Conservation (phyloP, 176 grass and related monocot genomes). For the Alloteropsis semialata region DNA sequence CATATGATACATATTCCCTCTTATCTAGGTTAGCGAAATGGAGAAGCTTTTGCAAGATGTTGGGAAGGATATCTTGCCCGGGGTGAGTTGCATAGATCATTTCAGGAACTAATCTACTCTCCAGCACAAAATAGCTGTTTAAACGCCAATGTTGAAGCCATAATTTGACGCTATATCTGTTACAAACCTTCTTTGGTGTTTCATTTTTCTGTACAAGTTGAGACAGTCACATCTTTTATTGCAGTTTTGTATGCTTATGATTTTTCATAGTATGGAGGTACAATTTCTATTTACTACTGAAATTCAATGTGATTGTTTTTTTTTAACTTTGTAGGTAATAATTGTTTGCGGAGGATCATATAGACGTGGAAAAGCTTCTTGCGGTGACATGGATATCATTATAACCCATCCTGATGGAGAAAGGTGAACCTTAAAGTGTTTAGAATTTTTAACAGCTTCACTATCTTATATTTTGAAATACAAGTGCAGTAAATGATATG, state of each 20-base stretch:
- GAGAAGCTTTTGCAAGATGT: slow-evolving; percentile 78
- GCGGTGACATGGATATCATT: slow-evolving; percentile 91
- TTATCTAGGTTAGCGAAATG: slow-evolving; percentile 80
- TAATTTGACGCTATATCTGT: not conserved
- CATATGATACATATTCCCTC: slow-evolving; percentile 14
- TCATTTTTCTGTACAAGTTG: not conserved
- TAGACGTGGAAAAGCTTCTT: slow-evolving; percentile 93
- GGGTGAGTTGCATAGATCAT: slow-evolving; percentile 51
- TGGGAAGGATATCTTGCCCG: slow-evolving; percentile 68
- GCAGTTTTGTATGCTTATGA: not conserved
- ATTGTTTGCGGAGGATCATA: slow-evolving; percentile 97
- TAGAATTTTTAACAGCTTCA: not conserved
- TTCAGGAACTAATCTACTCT: slow-evolving; percentile 6
- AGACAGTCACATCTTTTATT: not conserved
- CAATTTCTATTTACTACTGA: not conserved
- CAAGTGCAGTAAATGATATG: not conserved
- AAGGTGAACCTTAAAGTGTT: slow-evolving; percentile 54
- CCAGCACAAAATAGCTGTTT: not conserved
- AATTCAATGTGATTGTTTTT: not conserved
- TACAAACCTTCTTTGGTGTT: not conserved
- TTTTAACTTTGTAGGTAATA: slow-evolving; percentile 62
- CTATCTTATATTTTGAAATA: not conserved
- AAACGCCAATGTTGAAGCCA: slow-evolving; percentile 1
- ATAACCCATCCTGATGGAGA: slow-evolving; percentile 88
- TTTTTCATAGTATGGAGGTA: not conserved